Percentiles rank a stretch among this genome's conserved stretches.
Evolutionary conservation across 1,139 yeast genomes (phyloP).

Genomic region (Scheffersomyces cryptocercus): DNA sequence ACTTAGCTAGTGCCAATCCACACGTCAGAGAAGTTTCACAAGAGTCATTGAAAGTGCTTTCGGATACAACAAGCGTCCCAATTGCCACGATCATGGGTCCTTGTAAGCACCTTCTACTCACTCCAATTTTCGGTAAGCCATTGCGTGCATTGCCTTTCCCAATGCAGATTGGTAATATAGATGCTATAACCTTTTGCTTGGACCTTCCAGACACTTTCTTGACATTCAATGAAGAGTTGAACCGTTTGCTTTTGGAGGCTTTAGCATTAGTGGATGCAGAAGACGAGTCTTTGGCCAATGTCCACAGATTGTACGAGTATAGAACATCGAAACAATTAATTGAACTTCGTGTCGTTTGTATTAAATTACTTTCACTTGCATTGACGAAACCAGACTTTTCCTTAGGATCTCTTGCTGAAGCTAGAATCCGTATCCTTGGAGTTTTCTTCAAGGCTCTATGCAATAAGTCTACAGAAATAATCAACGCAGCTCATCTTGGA

Average conservation of each 20-base stretch:
- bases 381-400: constrained; percentile 79
- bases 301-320: constrained; percentile 81
- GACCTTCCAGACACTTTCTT: constrained; percentile 79
- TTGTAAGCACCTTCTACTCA: constrained; percentile 75
- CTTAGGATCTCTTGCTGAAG: constrained; percentile 75
- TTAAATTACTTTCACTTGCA: constrained; percentile 78
- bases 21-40: constrained; percentile 84
- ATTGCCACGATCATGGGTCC: constrained; percentile 77
- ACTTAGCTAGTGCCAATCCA: constrained; percentile 84
- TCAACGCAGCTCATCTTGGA: constrained; percentile 92
- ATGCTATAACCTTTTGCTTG: constrained; percentile 89
- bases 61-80: constrained; percentile 69
- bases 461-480: constrained; percentile 81
- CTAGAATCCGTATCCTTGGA: constrained; percentile 82
- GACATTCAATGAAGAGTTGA: constrained; percentile 85
- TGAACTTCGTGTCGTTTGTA: constrained; percentile 86
- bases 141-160: constrained; percentile 95
- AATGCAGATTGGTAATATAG: constrained; percentile 98
- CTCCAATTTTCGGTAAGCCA: constrained; percentile 97
- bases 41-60: constrained; percentile 62
- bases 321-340: constrained; percentile 86
- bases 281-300: constrained; percentile 89
- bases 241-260: constrained; percentile 83
- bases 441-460: constrained; percentile 93
- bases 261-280: constrained; percentile 96